Evolutionary conservation across 2,329 filamentous ascomycete species (phyloP), one percentile per base, ranked within the genome.

Genomic region (Fusarium torreyae): DNA sequence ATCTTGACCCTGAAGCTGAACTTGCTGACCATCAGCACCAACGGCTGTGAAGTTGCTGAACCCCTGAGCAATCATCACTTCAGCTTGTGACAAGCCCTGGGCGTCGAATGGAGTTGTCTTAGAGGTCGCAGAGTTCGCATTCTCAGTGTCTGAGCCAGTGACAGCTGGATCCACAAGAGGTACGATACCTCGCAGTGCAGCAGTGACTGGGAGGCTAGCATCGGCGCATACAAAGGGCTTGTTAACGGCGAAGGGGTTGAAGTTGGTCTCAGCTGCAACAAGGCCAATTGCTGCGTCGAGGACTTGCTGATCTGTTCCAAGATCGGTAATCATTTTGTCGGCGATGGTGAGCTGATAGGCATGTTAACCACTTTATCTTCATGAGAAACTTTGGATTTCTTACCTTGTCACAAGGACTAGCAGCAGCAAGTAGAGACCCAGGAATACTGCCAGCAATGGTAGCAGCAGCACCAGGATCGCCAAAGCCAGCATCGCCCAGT

Each of bases 181-280:
- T 6, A 91, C 83, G 58, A 93, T 89, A 66, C 91, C 91, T 43
- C 90, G 84, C 33, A 92, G 87, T 57, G 83, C 84, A 24, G 79
- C 78, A 9, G 87, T 91, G 33, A 82, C 85, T 13, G 91, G 91
- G 3, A 93, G 86, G 26, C 83, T 81, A 3, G 89, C 80, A 68
- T 92, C 88, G 38, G 82, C 85, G 79, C 91, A 92, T 75, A 93
- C 86, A 65, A 84, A 87, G 18, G 88, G 89, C 34, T 88, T 83
- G 73, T 81, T 81, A 66, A 86, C 85, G 57, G 79, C 86, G 69
- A 89, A 91, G 52, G 88, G 89, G 82, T 92, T 92, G 82, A 91
- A 91, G 85, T 92, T 92, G 79, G 91, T 89, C 83, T 92, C 90
- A 6, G 90, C 89, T 26, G 87, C 85, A 15, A 92, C 89, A 38